Percentiles rank a stretch among this genome's conserved stretches.
Conservation (phyloP, 2,329 filamentous ascomycete genomes). For the Claviceps fusiformis region DNA sequence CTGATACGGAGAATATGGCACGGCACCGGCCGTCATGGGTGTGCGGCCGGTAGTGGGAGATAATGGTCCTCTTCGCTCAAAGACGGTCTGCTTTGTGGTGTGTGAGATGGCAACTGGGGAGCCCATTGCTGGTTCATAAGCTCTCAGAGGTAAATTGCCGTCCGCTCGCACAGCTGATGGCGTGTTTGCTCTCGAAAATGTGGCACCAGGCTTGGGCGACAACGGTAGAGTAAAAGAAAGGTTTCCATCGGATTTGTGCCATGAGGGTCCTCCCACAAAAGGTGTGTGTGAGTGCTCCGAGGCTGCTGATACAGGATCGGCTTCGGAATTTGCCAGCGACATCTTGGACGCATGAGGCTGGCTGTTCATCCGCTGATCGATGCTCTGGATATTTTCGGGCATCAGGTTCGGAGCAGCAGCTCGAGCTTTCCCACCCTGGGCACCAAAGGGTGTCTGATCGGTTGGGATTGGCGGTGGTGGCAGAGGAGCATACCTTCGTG, state of each 20-base stretch:
- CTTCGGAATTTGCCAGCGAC: slow-evolving; percentile 26
- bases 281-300: slow-evolving; percentile 37
- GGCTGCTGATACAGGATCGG: slow-evolving; percentile 36
- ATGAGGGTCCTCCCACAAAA: slow-evolving; percentile 36
- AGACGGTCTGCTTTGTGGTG: slow-evolving; percentile 50
- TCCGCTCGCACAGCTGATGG: slow-evolving; percentile 43
- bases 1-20: slow-evolving; percentile 68
- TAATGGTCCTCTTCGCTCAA: slow-evolving; percentile 41
- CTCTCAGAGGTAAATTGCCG: slow-evolving; percentile 44
- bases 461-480: slow-evolving; percentile 43
- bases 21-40: slow-evolving; percentile 46
- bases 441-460: slow-evolving; percentile 26
- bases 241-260: slow-evolving; percentile 22
- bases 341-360: slow-evolving; percentile 21
- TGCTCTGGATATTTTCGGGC: slow-evolving; percentile 30
- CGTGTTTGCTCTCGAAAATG: slow-evolving; percentile 36
- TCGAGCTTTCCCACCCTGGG: slow-evolving; percentile 13
- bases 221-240: slow-evolving; percentile 26
- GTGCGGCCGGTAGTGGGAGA: slow-evolving; percentile 46
- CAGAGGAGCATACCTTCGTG: slow-evolving; percentile 42
- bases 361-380: slow-evolving; percentile 40
- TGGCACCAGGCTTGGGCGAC: slow-evolving; percentile 36
- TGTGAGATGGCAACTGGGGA: slow-evolving; percentile 34
- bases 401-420: slow-evolving; percentile 22
- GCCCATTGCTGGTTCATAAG: slow-evolving; percentile 42